These are phyloP conservation scores for Panellus pusillus DNA, from an alignment of 768 basidiomycete genomes.

Conservation along the genomic window DNA sequence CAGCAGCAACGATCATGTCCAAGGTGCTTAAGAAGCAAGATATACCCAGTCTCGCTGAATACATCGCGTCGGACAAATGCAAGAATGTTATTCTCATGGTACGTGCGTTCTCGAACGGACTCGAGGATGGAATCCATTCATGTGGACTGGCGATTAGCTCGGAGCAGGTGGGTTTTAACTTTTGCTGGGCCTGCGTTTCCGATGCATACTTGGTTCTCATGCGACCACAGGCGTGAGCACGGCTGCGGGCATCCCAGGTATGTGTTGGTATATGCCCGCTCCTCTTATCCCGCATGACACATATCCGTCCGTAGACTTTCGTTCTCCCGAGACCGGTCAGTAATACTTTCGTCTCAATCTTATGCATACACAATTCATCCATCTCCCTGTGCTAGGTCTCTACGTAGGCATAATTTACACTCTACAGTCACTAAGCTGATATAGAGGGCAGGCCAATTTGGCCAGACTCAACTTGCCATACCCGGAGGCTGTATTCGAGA, in stretches of 20 bases:
- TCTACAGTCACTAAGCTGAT: neutral
- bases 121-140: neutral
- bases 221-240: slow-evolving; percentile 63
- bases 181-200: neutral
- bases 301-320: slow-evolving; percentile 53
- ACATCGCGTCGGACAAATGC: slow-evolving; percentile 68
- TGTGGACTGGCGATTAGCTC: slow-evolving; percentile 39
- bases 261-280: too few species aligned
- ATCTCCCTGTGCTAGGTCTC: slow-evolving; percentile 37
- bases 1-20: slow-evolving; percentile 9
- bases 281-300: too few species aligned
- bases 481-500: slow-evolving; percentile 95
- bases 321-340: slow-evolving; percentile 81
- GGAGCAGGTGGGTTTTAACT: slow-evolving; percentile 69
- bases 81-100: slow-evolving; percentile 77
- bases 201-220: neutral
- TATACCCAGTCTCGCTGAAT: slow-evolving; percentile 53
- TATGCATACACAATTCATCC: neutral
- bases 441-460: slow-evolving; percentile 61
- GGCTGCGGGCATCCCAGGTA: slow-evolving; percentile 70
- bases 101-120: slow-evolving; percentile 21
- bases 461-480: slow-evolving; percentile 79
- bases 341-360: slow-evolving; percentile 24
- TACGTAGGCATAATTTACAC: slow-evolving; percentile 40
- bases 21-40: slow-evolving; percentile 26